Percentiles rank a stretch among this genome's conserved stretches.
These are phyloP conservation scores for Escovopsis sp. DNA, from an alignment of 2,329 filamentous ascomycete genomes.

Conservation along the genomic window DNA sequence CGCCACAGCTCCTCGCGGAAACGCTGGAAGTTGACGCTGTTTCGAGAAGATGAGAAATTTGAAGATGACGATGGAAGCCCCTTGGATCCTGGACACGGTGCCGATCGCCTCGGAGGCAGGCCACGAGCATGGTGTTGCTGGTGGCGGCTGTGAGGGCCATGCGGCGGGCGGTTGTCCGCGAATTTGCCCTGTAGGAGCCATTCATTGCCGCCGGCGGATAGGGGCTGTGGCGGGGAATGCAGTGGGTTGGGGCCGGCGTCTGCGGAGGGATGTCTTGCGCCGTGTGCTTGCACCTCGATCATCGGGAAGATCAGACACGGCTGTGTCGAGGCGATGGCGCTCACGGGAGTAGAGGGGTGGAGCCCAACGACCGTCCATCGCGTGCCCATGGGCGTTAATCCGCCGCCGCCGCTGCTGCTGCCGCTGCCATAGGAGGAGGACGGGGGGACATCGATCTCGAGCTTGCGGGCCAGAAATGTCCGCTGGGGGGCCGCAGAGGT, in stretches of 20 bases:
- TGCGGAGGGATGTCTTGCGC: too few species aligned
- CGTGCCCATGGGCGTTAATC: conserved; percentile 1
- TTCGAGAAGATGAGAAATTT: too few species aligned
- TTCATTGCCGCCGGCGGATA: not conserved
- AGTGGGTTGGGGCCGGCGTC: not conserved
- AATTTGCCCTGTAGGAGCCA: not conserved
- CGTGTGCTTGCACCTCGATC: not conserved
- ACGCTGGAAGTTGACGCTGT: conserved; percentile 9
- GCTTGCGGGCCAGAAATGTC: not conserved
- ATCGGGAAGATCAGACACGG: not conserved
- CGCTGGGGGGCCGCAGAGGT: too few species aligned
- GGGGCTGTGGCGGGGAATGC: too few species aligned
- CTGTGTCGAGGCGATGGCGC: not conserved
- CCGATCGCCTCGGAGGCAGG: too few species aligned
- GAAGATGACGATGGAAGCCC: too few species aligned
- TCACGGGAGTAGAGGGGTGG: conserved; percentile 1
- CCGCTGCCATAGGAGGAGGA: too few species aligned
- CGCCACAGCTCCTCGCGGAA: conserved; percentile 11
- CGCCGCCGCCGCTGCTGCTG: not conserved
- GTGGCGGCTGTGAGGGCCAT: too few species aligned
- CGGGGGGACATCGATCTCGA: not conserved
- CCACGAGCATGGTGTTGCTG: too few species aligned
- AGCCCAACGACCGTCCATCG: conserved; percentile 1
- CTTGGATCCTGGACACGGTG: too few species aligned
- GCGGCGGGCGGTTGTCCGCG: too few species aligned